A percentile compares a stretch with the other conserved stretches of the same genome.
Conservation (phyloP, 352 stramenopile genomes). For the Elongisporangium anandrum region DNA sequence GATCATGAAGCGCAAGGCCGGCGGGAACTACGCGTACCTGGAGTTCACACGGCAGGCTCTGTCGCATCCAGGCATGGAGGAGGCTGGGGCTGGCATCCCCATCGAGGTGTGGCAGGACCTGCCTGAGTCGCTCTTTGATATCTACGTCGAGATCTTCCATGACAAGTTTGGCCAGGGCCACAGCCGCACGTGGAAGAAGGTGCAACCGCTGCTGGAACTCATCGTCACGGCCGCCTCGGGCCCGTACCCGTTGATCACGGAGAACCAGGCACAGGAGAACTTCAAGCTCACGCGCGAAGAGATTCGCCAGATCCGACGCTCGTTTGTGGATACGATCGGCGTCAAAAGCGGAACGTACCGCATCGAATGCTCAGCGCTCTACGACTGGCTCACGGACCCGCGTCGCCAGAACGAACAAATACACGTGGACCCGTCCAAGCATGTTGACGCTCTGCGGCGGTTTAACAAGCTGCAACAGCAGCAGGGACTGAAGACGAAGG, state of each 20-base stretch:
- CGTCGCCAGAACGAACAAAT: conserved; percentile 56
- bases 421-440: conserved; percentile 47
- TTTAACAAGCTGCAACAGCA: conserved; percentile 21
- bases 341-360: conserved; percentile 63
- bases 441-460: conserved; percentile 33
- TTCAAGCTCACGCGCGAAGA: conserved; percentile 59
- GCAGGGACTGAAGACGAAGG: conserved; percentile 7
- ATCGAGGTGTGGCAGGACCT: conserved; percentile 68
- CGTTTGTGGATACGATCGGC: conserved; percentile 71
- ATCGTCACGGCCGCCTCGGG: conserved; percentile 64
- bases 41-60: conserved; percentile 79
- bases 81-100: conserved; percentile 32
- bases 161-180: conserved; percentile 82
- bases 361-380: conserved; percentile 67
- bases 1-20: conserved; percentile 63
- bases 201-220: conserved; percentile 62
- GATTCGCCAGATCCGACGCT: conserved; percentile 58
- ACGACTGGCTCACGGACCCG: conserved; percentile 58
- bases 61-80: conserved; percentile 62
- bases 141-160: conserved; percentile 84
- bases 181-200: conserved; percentile 75
- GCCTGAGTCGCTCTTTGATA: conserved; percentile 75
- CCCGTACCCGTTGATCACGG: conserved; percentile 68
- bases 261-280: conserved; percentile 57
- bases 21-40: conserved; percentile 74